A percentile compares a stretch with the other conserved stretches of the same genome.
Evolutionary conservation across 2,329 filamentous ascomycete genomes (phyloP).

Genomic region (Aspergillus fumigatiaffinis): DNA sequence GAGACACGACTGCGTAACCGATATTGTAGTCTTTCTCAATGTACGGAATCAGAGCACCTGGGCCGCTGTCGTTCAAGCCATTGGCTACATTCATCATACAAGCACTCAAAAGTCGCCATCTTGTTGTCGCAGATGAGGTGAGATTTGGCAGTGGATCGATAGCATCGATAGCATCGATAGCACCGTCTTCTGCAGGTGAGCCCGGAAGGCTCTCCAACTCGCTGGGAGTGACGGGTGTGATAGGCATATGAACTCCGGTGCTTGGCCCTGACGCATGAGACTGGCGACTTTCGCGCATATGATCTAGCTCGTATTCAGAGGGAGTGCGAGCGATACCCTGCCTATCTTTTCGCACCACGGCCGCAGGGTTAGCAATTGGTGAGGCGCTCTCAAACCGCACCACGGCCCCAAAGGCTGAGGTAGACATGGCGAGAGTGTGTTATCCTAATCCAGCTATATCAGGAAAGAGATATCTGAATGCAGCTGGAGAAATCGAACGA

Average conservation of each 20-base stretch:
- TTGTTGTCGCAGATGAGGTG: conserved; percentile 47
- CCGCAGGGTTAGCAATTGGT: conserved; percentile 35
- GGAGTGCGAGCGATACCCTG: conserved; percentile 17
- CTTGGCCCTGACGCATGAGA: neutral
- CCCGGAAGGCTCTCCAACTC: conserved; percentile 24
- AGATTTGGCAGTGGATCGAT: conserved; percentile 19
- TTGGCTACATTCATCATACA: conserved; percentile 65
- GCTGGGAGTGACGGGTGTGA: conserved; percentile 11
- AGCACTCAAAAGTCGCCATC: conserved; percentile 61
- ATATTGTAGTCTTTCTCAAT: conserved; percentile 73
- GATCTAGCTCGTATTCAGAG: conserved; percentile 20
- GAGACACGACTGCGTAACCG: conserved; percentile 71
- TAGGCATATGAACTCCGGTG: conserved; percentile 7
- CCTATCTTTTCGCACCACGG: conserved; percentile 30
- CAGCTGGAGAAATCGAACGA: neutral
- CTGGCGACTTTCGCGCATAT: conserved; percentile 10
- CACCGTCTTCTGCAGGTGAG: conserved; percentile 13
- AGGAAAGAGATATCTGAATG: neutral
- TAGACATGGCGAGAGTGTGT: conserved; percentile 27
- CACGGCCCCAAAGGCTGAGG: conserved; percentile 35
- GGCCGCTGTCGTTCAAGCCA: conserved; percentile 70
- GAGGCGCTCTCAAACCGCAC: conserved; percentile 40
- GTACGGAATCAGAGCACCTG: conserved; percentile 76
- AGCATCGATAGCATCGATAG: conserved; percentile 20
- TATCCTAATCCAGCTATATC: neutral